A percentile compares a stretch with the other conserved stretches of the same genome.
Conservation (phyloP, 2,329 filamentous ascomycete genomes). For the Colletotrichum orbiculare region DNA sequence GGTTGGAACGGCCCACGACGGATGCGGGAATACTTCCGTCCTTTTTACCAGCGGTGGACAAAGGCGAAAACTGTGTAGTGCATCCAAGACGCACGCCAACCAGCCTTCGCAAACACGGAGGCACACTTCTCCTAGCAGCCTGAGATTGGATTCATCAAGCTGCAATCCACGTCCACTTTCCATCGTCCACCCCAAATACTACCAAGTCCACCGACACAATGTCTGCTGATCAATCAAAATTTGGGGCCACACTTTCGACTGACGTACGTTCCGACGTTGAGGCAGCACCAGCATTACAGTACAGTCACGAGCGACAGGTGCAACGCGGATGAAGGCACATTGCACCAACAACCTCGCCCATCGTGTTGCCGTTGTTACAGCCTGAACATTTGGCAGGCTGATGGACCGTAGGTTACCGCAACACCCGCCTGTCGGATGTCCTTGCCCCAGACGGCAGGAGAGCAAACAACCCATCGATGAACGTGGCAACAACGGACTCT, state of each 20-base stretch:
- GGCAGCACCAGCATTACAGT: no score
- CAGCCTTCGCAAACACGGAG: no score
- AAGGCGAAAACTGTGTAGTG: neutral
- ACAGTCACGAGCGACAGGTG: no score
- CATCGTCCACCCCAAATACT: slow-evolving; percentile 22
- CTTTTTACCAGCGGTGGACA: neutral
- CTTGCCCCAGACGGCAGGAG: neutral
- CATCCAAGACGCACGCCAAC: no score
- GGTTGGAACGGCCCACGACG: slow-evolving; percentile 19
- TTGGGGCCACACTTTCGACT: no score
- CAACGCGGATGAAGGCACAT: no score
- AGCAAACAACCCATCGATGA: neutral
- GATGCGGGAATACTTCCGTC: slow-evolving; percentile 34
- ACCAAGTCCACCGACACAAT: slow-evolving; percentile 26
- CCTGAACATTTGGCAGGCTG: neutral
- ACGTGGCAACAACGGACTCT: neutral
- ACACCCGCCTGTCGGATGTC: slow-evolving; percentile 11
- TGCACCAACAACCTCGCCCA: no score
- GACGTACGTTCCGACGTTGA: no score
- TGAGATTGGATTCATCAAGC: slow-evolving; percentile 32
- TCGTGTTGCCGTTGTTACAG: neutral
- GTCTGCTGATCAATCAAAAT: slow-evolving; percentile 27
- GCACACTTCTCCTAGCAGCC: no score
- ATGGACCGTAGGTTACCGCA: neutral
- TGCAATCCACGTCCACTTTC: slow-evolving; percentile 31